These are phyloP conservation scores for Sindora glabra DNA, from an alignment of 306 rosid genomes.

Conservation along the genomic window DNA sequence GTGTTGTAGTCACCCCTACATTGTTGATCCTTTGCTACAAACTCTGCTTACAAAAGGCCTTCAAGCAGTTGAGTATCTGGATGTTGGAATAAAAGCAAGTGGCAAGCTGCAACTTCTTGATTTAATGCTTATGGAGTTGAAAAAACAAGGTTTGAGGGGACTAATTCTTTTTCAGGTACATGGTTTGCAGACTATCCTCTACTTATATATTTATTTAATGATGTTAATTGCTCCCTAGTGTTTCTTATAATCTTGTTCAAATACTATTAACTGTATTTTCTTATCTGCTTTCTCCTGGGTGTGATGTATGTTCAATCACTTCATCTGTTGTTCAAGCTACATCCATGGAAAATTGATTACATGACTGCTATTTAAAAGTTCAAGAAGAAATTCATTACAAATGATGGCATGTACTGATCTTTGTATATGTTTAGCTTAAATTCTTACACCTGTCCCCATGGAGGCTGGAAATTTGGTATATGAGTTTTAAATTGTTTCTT, in stretches of 20 bases:
- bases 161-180: conserved; percentile 77
- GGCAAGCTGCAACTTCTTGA: conserved; percentile 91
- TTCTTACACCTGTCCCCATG: not conserved
- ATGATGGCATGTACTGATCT: not conserved
- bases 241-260: no score
- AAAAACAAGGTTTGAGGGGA: conserved; percentile 44
- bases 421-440: not conserved
- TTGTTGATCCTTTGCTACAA: conserved; percentile 35
- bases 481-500: no score
- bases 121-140: conserved; percentile 70
- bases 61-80: conserved; percentile 34
- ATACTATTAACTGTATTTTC: no score
- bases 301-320: not conserved
- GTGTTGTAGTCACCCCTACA: conserved; percentile 90
- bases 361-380: not conserved
- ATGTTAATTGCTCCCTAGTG: not conserved
- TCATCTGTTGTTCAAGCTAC: not conserved
- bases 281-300: not conserved
- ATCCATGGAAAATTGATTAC: not conserved
- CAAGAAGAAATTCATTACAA: not conserved
- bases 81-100: conserved; percentile 67
- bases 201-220: not conserved
- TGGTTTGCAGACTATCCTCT: not conserved
- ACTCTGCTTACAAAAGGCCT: conserved; percentile 33
- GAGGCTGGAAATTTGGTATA: not conserved